phyloP scores from a whole-genome alignment of 148 eudicot species.

The Rhododendron ferrugineum region DNA sequence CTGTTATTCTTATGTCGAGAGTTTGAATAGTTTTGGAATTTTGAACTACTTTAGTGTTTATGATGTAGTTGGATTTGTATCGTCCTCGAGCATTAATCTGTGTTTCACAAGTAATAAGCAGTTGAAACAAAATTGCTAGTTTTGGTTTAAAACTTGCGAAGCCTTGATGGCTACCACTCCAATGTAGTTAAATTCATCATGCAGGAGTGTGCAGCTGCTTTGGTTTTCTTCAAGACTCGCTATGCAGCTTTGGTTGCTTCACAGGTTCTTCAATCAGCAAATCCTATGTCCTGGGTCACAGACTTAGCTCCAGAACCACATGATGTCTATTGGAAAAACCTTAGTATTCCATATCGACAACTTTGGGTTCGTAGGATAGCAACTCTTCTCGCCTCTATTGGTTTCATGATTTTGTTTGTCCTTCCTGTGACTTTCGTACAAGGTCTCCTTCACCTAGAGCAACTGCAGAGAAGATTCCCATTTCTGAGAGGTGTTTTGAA shows the following conservation, averaged over 20 bases:
- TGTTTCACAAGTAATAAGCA: not conserved
- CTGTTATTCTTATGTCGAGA: not conserved
- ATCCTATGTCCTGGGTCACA: conserved; percentile 94
- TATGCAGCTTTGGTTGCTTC: conserved; percentile 85
- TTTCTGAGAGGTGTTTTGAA: conserved; percentile 40
- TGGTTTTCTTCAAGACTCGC: conserved; percentile 83
- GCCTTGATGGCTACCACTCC: not conserved
- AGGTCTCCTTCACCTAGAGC: conserved; percentile 62
- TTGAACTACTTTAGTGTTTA: not conserved
- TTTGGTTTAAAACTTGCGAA: not conserved
- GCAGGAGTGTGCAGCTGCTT: conserved; percentile 89
- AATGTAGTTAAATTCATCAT: conserved; percentile 10
- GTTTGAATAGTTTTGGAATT: not conserved
- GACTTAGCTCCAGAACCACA: conserved; percentile 74
- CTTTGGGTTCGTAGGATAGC: conserved; percentile 83
- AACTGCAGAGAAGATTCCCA: conserved; percentile 51
- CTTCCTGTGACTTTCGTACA: conserved; percentile 71
- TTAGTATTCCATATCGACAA: conserved; percentile 70
- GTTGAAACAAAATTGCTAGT: not conserved
- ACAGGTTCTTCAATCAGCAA: conserved; percentile 57
- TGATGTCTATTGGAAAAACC: conserved; percentile 83
- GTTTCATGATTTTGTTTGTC: conserved; percentile 60
- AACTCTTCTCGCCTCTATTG: conserved; percentile 51
- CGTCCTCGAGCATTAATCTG: not conserved
- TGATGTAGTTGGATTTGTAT: not conserved